Base-by-base conservation (phyloP, 306 rosid genomes). In the Vigna unguiculata region DNA sequence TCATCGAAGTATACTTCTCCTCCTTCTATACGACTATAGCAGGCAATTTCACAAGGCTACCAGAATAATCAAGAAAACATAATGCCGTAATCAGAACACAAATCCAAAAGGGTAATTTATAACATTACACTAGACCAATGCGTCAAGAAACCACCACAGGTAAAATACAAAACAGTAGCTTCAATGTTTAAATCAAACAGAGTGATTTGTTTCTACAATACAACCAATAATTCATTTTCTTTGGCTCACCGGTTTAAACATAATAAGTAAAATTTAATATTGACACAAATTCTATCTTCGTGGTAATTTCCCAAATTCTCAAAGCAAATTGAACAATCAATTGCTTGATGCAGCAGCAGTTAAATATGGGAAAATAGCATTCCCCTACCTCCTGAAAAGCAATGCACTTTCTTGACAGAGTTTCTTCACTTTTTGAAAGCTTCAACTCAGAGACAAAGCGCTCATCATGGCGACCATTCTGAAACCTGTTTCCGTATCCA, bases 21-120 rank as follows among this genome's bases (percentile, higher is more conserved):
- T 0, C 91, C 98, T 86, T 95, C 98, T 19, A 69, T 91, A 60
- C 97, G 96, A 80, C 99, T 92, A 84, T 89, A 95, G 86, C 91
- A 88, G 22, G 86, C 97, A 86, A 95, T 59, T 80, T 95, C 98
- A 80, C 88, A 83, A 32, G 99, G 98, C 99, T 92, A 61, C 75
- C 73, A 81, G 57, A 84, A 40, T 66, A 82, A 76, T 75, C 54
- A 76, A 72, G 66, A 60, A 83, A 45, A 72, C n/a, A 16, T 9
- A 41, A 41, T 43, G 16, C 3, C 48, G 13, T 43, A 9, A 54
- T 82, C 64, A 28, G 32, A 71, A 70, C 71, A 45, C 53, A 25
- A 25, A 67, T 71, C 7, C 12, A 57, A 54, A 52, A 66, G 2
- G 45, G 22, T 14, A 71, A 79, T 15, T 68, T 36, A 65, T 15